Percentiles rank a stretch among this genome's conserved stretches.
phyloP scores from a whole-genome alignment of 2,329 filamentous ascomycete species.

The Fusarium sp. region DNA sequence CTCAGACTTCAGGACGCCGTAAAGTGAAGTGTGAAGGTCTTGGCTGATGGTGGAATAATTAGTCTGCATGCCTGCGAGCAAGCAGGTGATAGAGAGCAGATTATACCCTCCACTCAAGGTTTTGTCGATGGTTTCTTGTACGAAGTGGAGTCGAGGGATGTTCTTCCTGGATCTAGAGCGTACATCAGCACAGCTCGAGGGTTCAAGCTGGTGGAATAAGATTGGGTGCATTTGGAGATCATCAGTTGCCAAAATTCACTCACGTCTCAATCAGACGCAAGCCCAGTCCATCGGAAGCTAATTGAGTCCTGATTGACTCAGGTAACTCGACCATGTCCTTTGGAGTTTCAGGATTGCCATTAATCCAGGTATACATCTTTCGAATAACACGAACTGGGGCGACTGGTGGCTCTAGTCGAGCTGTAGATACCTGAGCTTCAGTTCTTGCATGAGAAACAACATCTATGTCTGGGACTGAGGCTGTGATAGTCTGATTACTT shows the following conservation, averaged over 20 bases:
- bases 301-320: neutral
- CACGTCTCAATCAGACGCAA: neutral
- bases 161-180: neutral
- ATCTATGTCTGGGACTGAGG: rapidly evolving
- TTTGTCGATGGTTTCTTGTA: neutral
- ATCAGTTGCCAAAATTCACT: rapidly evolving
- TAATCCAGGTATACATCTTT: neutral
- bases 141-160: neutral
- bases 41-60: neutral
- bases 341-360: neutral
- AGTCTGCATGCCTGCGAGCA: neutral
- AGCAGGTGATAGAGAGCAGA: neutral
- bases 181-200: neutral
- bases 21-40: neutral
- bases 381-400: neutral
- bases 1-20: neutral
- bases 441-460: rapidly evolving
- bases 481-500: too few relatives aligned
- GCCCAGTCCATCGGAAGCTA: neutral
- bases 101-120: neutral
- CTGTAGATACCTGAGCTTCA: neutral
- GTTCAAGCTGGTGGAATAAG: rapidly evolving
- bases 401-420: neutral
- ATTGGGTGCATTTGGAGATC: rapidly evolving
- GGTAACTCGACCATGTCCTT: neutral